Percentiles rank a stretch among this genome's conserved stretches.
These are phyloP conservation scores for Hymenoscyphus albidus DNA, from an alignment of 2,329 filamentous ascomycete species.

Conservation along the genomic window DNA sequence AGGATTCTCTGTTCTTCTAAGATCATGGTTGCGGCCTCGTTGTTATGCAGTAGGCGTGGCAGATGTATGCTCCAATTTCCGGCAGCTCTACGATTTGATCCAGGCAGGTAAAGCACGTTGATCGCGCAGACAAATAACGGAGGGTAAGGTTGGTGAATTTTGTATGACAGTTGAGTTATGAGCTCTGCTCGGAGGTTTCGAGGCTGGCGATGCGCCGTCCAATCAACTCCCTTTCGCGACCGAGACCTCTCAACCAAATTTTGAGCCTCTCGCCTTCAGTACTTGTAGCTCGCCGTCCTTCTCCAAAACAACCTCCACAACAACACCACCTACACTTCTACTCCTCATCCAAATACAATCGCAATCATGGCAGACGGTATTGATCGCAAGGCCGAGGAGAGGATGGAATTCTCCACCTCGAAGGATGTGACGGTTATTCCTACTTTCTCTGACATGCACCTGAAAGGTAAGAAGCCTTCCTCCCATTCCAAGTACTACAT, in stretches of 20 bases:
- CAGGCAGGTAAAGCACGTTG: background rate
- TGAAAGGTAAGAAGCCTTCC: slow-evolving; percentile 61
- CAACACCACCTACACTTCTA: slow-evolving; percentile 5
- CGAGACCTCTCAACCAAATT: background rate
- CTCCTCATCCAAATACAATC: slow-evolving; percentile 10
- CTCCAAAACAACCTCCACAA: slow-evolving; percentile 6
- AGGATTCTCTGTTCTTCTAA: slow-evolving; percentile 91
- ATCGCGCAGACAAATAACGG: background rate
- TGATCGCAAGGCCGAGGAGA: slow-evolving; percentile 89
- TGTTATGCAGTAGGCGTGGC: background rate
- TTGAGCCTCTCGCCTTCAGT: background rate
- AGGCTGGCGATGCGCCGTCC: slow-evolving; percentile 12
- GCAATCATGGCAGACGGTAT: slow-evolving; percentile 77
- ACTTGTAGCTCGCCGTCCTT: background rate
- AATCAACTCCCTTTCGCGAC: slow-evolving; percentile 4
- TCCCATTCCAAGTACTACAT: background rate
- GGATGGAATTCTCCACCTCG: slow-evolving; percentile 97
- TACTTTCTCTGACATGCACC: slow-evolving; percentile 87
- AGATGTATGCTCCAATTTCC: background rate
- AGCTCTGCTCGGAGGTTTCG: slow-evolving; percentile 14
- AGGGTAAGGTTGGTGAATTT: background rate
- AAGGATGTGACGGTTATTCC: slow-evolving; percentile 96
- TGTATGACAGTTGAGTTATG: background rate
- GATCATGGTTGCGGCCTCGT: slow-evolving; percentile 53
- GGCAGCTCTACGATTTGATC: background rate